Evolutionary conservation across 2,329 filamentous ascomycete species (phyloP).

Genomic region (Cucurbitaria berberidis): DNA sequence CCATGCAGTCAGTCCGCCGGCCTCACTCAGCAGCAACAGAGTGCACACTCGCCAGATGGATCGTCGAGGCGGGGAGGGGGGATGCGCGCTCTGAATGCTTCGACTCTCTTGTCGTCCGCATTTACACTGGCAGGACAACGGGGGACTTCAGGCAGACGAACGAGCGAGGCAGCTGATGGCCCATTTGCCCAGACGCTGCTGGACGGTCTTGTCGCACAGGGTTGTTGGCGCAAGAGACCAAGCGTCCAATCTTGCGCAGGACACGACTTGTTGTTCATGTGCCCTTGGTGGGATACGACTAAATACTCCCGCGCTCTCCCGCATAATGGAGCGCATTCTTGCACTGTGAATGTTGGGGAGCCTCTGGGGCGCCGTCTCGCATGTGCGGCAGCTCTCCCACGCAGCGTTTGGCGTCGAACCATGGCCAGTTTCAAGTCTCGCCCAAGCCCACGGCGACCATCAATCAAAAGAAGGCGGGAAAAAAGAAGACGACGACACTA

Average conservation of each 20-base stretch:
- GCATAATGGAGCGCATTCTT: not conserved
- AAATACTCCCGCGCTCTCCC: not conserved
- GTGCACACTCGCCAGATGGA: too few relatives aligned
- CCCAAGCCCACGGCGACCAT: slow-evolving; percentile 1
- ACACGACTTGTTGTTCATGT: not conserved
- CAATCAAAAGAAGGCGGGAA: too few relatives aligned
- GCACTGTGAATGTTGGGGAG: not conserved
- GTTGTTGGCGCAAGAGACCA: not conserved
- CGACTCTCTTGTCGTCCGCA: not conserved
- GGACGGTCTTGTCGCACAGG: not conserved
- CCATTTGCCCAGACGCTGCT: not conserved
- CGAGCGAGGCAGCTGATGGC: not conserved
- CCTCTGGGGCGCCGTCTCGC: slow-evolving; percentile 13
- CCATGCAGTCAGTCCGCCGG: slow-evolving; percentile 1
- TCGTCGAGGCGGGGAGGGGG: too few relatives aligned
- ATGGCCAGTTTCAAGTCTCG: slow-evolving; percentile 12
- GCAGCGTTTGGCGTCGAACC: slow-evolving; percentile 9
- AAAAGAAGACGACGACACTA: too few relatives aligned
- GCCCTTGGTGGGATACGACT: not conserved
- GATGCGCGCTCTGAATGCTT: not conserved
- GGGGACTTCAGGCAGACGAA: not conserved
- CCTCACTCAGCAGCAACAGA: not conserved
- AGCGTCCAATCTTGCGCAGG: not conserved
- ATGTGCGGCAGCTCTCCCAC: slow-evolving; percentile 13
- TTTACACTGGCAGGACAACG: not conserved